Evolutionary conservation across 305 asterid genomes (phyloP), one percentile per base, ranked within the genome.

Genomic region (Solanum chacoense): DNA sequence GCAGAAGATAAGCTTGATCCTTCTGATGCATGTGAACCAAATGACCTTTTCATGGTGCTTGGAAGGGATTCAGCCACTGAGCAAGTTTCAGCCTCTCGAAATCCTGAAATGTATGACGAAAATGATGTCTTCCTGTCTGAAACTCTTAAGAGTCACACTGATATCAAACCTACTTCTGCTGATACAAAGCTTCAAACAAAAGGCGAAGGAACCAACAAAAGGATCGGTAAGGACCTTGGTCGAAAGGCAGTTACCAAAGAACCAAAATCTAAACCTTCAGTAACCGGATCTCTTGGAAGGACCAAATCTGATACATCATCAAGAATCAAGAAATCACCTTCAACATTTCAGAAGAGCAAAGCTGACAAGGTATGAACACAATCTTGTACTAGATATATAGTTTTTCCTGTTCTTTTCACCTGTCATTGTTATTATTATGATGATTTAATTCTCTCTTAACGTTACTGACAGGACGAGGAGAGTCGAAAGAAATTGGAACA

Each of bases 401-500:
- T 36, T 36, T 71, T 55, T 87, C 73, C 3, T 28, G 35, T 38
- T 72, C 71, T 28, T 86, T 85, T 84, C 73, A 38, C 13, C n/a
- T 50, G 2, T 74, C 59, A 84, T 11, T 37, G 76, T 79, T 81
- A 45, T 42, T 83, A 83, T 45, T 6, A 10, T 87, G 20, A 88
- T 71, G n/a, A 55, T 31, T 29, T 72, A 26, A 31, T 34, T 16
- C 11, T 80, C 75, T 35, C 85, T 59, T 67, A 75, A 55, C 67
- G 34, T 36, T 73, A 16, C 86, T 78, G n/a, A 20, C 91, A 96
- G 98, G 98, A 95, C 88, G 96, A 96, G 76, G 98, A 93, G 90
- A 93, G 90, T 32, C 92, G 94, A 93, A 95, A 93, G 95, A 96
- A 86, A 91, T 88, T 91, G 92, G 98, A 96, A 90, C 97, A 94